phyloP scores from a whole-genome alignment of 352 stramenopile genomes.

The Phytophthora pseudosyringae region DNA sequence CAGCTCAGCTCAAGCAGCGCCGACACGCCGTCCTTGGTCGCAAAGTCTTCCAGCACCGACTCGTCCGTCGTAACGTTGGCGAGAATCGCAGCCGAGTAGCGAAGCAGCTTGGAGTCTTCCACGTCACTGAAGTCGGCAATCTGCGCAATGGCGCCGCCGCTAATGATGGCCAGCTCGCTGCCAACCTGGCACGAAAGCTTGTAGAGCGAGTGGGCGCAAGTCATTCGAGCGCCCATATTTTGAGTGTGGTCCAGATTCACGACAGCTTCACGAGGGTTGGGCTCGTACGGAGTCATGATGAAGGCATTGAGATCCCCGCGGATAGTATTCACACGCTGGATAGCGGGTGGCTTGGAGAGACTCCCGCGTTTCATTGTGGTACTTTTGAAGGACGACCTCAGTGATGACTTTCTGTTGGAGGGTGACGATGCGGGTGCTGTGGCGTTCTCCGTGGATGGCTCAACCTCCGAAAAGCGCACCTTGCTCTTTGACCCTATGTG shows the following conservation, averaged over 20 bases:
- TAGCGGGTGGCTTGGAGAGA: background rate
- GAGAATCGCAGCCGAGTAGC: slow-evolving; percentile 67
- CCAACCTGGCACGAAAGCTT: slow-evolving; percentile 75
- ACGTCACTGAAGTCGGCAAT: slow-evolving; percentile 78
- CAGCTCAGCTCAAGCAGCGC: slow-evolving; percentile 77
- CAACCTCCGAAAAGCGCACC: slow-evolving; percentile 10
- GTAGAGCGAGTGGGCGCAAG: slow-evolving; percentile 80
- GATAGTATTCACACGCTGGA: slow-evolving; percentile 47
- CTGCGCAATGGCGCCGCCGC: slow-evolving; percentile 65
- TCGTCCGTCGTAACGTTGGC: slow-evolving; percentile 67
- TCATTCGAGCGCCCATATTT: slow-evolving; percentile 65
- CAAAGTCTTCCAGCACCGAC: slow-evolving; percentile 53
- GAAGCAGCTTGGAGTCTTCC: slow-evolving; percentile 58
- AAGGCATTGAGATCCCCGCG: slow-evolving; percentile 43
- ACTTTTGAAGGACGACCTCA: slow-evolving; percentile 15
- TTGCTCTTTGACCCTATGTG: slow-evolving; percentile 15
- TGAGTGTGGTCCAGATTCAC: slow-evolving; percentile 16
- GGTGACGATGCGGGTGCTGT: background rate
- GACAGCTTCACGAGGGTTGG: slow-evolving; percentile 10
- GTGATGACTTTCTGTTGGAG: background rate
- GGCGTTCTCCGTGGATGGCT: background rate
- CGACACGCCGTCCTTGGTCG: slow-evolving; percentile 55
- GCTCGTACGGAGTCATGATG: slow-evolving; percentile 27
- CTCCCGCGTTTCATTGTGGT: slow-evolving; percentile 20
- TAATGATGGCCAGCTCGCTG: slow-evolving; percentile 66